Evolutionary conservation across 805 yeast genomes (phyloP), one percentile per base, ranked within the genome.

Genomic region (Candida xiaguanensis): DNA sequence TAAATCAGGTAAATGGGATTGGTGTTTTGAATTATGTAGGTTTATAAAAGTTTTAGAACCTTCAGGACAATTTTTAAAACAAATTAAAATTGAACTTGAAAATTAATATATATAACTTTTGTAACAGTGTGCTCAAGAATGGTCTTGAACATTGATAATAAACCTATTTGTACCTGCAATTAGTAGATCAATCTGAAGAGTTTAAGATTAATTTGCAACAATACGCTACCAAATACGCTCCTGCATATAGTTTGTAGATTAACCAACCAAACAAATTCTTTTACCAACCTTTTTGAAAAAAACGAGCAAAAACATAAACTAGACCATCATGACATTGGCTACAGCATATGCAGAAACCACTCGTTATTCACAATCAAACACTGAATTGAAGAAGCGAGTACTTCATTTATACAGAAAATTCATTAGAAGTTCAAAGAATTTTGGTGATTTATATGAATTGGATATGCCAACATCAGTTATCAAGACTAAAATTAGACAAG

Each of bases 271-370:
- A 36, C 29, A 36, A 20, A 15, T 22, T 30, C 39, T 36, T 36
- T 36, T 34, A 35, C 38, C 38, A 35, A 35, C 7, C 25, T 12
- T 19, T 5, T 5, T 6, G 12, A 13, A 12, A 26, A 26, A 35
- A 19, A 19, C 16, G 26, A 26, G 12, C 16, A 5, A 14, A 3
- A 8, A 13, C 9, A 20, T 9, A 5, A 19, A 24, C 22, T 12
- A 23, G 13, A 9, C 18, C 17, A 48, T 19, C 20, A 69, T 69
- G 75, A 85, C 90, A 16, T 65, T 77, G 34, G 81, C 95, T 19
- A 86, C 95, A 8, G 88, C 86, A 44, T 84, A 84, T 64, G 95
- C 95, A 12, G 86, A 82, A 63, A 76, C 91, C 29, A 81, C 93
- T 19, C 80, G 78, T 56, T 77, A 80, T 53, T 74, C 86, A 41